phyloP scores from a whole-genome alignment of 2,329 filamentous ascomycete genomes.

The Remersonia thermophila region DNA sequence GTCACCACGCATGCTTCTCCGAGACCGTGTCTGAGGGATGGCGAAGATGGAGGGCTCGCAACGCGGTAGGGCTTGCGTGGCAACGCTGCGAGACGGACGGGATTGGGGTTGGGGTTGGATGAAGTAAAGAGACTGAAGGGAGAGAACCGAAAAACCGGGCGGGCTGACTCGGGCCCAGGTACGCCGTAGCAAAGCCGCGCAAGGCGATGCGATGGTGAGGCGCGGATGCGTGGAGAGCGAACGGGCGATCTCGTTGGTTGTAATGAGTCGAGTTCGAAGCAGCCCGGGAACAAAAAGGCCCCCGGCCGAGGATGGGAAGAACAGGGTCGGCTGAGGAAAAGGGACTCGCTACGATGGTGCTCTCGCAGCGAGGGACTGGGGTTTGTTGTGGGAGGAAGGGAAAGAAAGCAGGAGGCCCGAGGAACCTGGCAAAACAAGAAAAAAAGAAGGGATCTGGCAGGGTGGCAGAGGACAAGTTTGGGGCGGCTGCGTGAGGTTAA shows the following conservation, averaged over 20 bases:
- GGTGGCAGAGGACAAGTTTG: background rate
- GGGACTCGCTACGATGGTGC: background rate
- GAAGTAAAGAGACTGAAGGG: conserved; percentile 6
- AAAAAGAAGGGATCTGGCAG: conserved; percentile 1
- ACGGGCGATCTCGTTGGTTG: no score
- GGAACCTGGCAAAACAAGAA: background rate
- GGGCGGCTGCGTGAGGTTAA: conserved; percentile 13
- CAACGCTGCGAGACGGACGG: conserved; percentile 21
- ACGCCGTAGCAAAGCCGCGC: no score
- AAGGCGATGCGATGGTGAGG: no score
- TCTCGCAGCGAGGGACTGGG: background rate
- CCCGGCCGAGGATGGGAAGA: conserved; percentile 13
- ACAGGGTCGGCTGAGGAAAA: background rate
- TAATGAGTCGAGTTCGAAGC: no score
- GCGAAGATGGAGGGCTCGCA: conserved; percentile 3
- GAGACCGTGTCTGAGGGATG: background rate
- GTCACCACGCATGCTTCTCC: conserved; percentile 34
- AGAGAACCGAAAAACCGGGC: background rate
- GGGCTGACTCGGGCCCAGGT: background rate
- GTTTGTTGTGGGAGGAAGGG: background rate
- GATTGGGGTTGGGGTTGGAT: conserved; percentile 18
- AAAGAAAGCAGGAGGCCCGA: background rate
- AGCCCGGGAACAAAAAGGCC: background rate
- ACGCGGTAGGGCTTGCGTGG: conserved; percentile 16
- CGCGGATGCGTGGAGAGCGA: background rate